phyloP scores from a whole-genome alignment of 805 yeast species.

The Starmera caribaea region DNA sequence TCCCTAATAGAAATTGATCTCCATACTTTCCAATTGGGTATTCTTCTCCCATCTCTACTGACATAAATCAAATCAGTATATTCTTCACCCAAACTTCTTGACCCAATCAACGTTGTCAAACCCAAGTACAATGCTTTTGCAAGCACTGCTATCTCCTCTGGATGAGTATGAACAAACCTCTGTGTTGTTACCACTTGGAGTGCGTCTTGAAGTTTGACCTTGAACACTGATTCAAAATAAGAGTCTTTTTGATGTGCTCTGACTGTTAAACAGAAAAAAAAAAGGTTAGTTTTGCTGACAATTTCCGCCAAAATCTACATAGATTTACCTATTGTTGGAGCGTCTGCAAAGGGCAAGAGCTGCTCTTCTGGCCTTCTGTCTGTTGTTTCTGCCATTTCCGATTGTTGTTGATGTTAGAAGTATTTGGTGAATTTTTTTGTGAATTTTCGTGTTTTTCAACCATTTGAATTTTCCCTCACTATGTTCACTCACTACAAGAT shows the following conservation, averaged over 20 bases:
- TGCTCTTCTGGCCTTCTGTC: background rate
- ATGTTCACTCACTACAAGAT: no score
- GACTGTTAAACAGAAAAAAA: constrained; percentile 27
- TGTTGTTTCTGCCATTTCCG: background rate
- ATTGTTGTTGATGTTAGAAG: background rate
- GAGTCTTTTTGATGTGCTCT: constrained; percentile 88
- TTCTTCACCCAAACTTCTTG: constrained; percentile 88
- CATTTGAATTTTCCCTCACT: no score
- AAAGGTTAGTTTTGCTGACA: background rate
- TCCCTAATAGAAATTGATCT: background rate
- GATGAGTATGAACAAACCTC: constrained; percentile 52
- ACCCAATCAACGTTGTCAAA: constrained; percentile 66
- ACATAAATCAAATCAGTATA: constrained; percentile 77
- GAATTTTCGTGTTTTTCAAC: no score
- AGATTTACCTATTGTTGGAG: constrained; percentile 84
- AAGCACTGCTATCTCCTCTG: constrained; percentile 48
- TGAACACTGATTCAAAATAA: constrained; percentile 50
- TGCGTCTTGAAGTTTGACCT: constrained; percentile 45
- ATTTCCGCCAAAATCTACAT: no score
- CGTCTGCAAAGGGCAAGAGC: constrained; percentile 63
- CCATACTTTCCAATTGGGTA: constrained; percentile 29
- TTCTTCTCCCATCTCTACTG: constrained; percentile 35
- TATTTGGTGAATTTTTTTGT: background rate
- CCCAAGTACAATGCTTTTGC: constrained; percentile 57
- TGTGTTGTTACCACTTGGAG: constrained; percentile 46